Base-by-base conservation (phyloP, 352 stramenopile genomes). In the Aphanomyces cochlioides region DNA sequence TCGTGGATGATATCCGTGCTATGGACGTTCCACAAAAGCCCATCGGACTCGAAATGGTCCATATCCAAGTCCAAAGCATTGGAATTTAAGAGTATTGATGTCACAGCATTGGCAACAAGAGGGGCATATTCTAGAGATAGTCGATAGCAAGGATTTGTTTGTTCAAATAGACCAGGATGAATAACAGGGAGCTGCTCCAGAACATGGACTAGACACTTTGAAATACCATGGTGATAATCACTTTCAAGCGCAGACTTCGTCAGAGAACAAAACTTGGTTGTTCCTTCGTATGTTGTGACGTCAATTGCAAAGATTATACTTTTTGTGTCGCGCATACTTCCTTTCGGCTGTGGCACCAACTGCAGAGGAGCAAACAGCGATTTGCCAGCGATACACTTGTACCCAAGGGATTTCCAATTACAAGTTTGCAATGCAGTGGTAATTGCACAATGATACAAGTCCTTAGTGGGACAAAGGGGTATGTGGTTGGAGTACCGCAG, bases 401-500 rank as follows among this genome's bases (percentile, higher is more conserved):
- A 70, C 34, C 64, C 64, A 19, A 70, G 38, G 1, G 37, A 28
- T 37, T 61, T 70, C 64, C 64, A 70, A 17, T 40, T 17, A 40
- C 64, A 79, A 5, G 68, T 76, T 34, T 60, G 54, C 2, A 90
- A 40, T 1, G 79, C 82, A 17, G 79, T 80, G 0, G 76, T 81
- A 15, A 89, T 80, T 0, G 80, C 78, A 54, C 84, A 91, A 7
- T 82, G 58, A 66, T 77, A 81, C 4, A 92, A 74, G 48, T 90
- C 83, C 7, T 89, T 82, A 3, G 71, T 59, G 47, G 80, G 87
- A 58, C 92, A 53, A 13, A 94, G 61, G 6, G 86, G 86, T 1
- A 86, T 74, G 68, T 94, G 84, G 37, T 94, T 94, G 43, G 78
- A 82, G 41, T 84, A 94, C 10, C 86, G 84, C 19, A 92, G 67